Evolutionary conservation across 2,329 filamentous ascomycete genomes (phyloP), one percentile per base, ranked within the genome.

Genomic region (Ophiostoma australiae): DNA sequence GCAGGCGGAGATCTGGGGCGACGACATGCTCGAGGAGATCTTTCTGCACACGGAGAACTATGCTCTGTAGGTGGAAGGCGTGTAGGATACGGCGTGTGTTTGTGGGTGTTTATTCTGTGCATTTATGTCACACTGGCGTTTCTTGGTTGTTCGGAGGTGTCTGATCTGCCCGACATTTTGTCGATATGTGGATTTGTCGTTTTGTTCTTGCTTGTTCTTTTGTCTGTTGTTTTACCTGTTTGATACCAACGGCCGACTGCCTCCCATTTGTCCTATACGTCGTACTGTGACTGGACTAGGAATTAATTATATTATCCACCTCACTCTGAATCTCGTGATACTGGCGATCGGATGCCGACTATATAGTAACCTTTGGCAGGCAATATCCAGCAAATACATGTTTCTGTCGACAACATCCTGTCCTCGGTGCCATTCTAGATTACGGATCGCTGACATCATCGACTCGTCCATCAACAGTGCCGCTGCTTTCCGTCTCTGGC

Each of bases 1-100:
- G 76, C 94, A 98, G 84, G 87, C 87, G 35, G 88, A 90, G 79
- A 93, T 98, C 68, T 93, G 92, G 90, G 89, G 86, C 6, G 90
- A 93, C 75, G 87, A 89, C 44, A 85, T 86, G 76, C 86, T 91
- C 67, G 94, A 97, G 78, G 94, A 97, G 85, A 91, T 98, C 70
- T 97, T 94, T 79, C 80, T 97, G 79, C 94, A 97, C 82, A 92
- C 94, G 3, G 94, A 98, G 84, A 97, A 97, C 79, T 97, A 97
- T 82, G 92, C 93, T 69, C 84, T 97, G 73, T 97, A 67, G 44
- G 13, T 20, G 58, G 33, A n/a, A 23, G 48, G 11, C 17, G 44
- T 55, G 48, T 55, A 55, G 48, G 52, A 58, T 10, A 10, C 10
- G 6, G 3, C 13, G n/a, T 58, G n/a, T 23, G 23, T 5, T 27